phyloP scores from a whole-genome alignment of 306 rosid genomes.

The Cyclanthera cordifolia region DNA sequence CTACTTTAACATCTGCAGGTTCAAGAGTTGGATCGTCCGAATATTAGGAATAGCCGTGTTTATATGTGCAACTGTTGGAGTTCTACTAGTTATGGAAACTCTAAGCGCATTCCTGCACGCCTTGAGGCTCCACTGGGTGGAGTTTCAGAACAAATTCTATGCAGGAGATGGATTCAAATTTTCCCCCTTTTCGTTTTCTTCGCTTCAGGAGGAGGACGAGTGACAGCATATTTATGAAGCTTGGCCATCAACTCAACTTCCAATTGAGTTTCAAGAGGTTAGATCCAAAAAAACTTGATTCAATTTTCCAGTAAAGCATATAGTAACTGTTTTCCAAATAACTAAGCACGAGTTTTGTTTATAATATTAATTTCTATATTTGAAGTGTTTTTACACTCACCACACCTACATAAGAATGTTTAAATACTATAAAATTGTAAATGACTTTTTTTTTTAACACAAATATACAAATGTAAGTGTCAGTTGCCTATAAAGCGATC shows the following conservation, averaged over 20 bases:
- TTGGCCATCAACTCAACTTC: neutral
- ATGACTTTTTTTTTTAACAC: no score
- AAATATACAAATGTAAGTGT: no score
- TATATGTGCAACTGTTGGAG: slow-evolving; percentile 61
- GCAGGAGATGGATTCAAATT: slow-evolving; percentile 68
- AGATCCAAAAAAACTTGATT: neutral
- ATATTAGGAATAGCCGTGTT: slow-evolving; percentile 47
- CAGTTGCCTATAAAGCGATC: neutral
- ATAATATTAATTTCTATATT: neutral
- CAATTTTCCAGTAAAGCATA: neutral
- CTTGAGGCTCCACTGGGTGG: slow-evolving; percentile 81
- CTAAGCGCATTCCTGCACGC: slow-evolving; percentile 84
- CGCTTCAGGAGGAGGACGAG: slow-evolving; percentile 39
- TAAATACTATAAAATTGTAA: neutral
- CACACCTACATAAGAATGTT: neutral
- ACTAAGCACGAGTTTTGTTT: neutral
- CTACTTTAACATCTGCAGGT: slow-evolving; percentile 34
- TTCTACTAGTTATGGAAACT: slow-evolving; percentile 66
- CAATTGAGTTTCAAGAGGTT: neutral
- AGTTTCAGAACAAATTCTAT: slow-evolving; percentile 70
- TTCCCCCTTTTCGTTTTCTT: slow-evolving; percentile 53
- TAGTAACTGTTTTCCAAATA: neutral
- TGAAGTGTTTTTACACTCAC: neutral
- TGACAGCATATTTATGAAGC: slow-evolving; percentile 12
- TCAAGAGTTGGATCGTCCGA: slow-evolving; percentile 38